Evolutionary conservation across 352 stramenopile species (phyloP).

Genomic region (Globisporangium acanthophoron): DNA sequence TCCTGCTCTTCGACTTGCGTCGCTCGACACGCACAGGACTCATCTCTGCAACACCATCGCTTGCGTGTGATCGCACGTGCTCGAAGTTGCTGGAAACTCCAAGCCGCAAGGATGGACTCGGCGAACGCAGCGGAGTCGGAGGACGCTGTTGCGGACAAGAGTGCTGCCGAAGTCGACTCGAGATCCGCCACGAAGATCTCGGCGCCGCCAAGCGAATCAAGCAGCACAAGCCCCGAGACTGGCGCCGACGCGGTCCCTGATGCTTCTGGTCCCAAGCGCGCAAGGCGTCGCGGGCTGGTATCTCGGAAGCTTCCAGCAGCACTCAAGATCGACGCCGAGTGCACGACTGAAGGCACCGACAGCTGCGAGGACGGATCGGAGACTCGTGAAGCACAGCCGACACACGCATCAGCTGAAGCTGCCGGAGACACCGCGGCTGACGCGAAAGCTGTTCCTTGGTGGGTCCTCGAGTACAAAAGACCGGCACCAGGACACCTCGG

Average conservation of each 20-base stretch:
- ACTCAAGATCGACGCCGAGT: conserved; percentile 15
- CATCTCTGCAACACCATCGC: background rate
- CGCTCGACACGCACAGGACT: background rate
- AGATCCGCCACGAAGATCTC: background rate
- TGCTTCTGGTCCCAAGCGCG: background rate
- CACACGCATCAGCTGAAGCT: background rate
- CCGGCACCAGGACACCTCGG: conserved; percentile 45
- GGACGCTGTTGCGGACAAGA: background rate
- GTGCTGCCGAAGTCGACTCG: background rate
- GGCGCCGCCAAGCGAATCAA: background rate
- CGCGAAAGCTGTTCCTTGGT: conserved; percentile 34
- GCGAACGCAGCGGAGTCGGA: background rate
- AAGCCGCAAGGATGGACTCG: conserved; percentile 1
- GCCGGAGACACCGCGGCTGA: background rate
- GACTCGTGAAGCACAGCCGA: conserved; percentile 9
- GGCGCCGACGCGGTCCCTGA: background rate
- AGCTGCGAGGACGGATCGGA: conserved; percentile 3
- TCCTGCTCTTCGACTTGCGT: background rate
- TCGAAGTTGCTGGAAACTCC: background rate
- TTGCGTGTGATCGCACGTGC: background rate
- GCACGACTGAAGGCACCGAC: conserved; percentile 1
- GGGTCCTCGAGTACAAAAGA: conserved; percentile 53
- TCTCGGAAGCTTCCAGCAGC: conserved; percentile 10
- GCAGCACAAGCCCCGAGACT: background rate
- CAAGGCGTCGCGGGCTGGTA: conserved; percentile 2